Evolutionary conservation across 441 rosid genomes (phyloP), one percentile per base, ranked within the genome.

Genomic region (Populus hybrid): DNA sequence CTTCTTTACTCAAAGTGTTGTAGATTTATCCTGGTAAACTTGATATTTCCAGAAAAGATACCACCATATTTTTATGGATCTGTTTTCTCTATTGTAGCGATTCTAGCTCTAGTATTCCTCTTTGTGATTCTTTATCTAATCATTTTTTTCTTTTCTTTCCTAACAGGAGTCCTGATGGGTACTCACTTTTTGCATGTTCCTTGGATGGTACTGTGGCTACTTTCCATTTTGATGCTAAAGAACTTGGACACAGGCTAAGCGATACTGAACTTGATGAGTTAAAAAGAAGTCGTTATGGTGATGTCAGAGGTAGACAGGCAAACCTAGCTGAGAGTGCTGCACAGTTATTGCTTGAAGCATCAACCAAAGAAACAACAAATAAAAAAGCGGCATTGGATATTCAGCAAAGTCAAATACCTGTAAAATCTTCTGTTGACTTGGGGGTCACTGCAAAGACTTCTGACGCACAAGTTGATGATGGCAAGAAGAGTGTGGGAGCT

Each of bases 121-220:
- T 80, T 65, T 35, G 14, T 73, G 23, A 21, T 75, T 42, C 42
- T 74, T 72, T n/a, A 35, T 74, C 57, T 76, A 21, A 67, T 72
- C 42, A 16, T 74, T 63, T 9, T 67, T 23, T 78, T 40, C 1
- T 11, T n/a, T 72, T 69, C 20, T 24, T 68, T 70, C 8, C 63
- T 69, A 61, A 78, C 91, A 96, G 99, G 99, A 94, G 99, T 82
- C 95, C 98, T 8, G 98, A 93, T 86, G 99, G 99, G 38, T 96
- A 90, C 84, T 93, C 98, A 42, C 96, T 96, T 73, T 93, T 96
- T 78, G 95, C 98, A 50, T 96, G 98, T 86, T 96, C 99, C 85
- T 86, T 96, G 90, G 99, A 93, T 46, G 99, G 99, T 76, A 90
- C 99, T 34, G 95, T 91, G 75, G 95, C 99, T 75, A 87, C 95